Conservation (phyloP, 495 filamentous ascomycete genomes). For the Trichoderma gamsii region DNA sequence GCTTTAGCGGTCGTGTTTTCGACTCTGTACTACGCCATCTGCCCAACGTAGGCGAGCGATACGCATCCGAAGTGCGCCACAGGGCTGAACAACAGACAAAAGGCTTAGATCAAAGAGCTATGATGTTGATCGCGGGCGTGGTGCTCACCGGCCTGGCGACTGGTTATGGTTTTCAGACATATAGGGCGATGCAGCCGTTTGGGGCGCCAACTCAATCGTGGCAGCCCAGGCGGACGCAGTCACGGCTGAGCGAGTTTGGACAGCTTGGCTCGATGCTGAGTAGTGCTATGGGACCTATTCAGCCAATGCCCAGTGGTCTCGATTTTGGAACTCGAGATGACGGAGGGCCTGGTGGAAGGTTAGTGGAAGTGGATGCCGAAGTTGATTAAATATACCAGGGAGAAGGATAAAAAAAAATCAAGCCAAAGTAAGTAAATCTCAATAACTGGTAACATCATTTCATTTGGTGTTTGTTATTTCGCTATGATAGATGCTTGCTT, state of each 20-base stretch:
- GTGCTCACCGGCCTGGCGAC: constrained; percentile 23
- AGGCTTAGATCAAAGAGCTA: constrained; percentile 16
- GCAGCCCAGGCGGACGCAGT: constrained; percentile 18
- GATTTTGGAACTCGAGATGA: not conserved
- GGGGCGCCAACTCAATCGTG: constrained; percentile 33
- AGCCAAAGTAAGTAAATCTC: not conserved
- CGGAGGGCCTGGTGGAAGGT: not conserved
- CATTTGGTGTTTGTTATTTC: not conserved
- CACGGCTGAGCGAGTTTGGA: constrained; percentile 29
- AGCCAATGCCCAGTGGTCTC: not conserved
- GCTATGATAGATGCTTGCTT: not conserved
- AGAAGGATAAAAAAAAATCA: too few relatives aligned
- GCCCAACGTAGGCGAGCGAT: constrained; percentile 24
- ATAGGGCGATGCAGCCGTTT: constrained; percentile 25
- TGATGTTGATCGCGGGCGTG: constrained; percentile 20
- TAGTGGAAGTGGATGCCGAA: constrained; percentile 14
- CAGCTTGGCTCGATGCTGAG: constrained; percentile 31
- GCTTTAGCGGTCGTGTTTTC: constrained; percentile 27
- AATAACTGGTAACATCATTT: not conserved
- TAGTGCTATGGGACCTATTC: constrained; percentile 10
- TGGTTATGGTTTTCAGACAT: constrained; percentile 20
- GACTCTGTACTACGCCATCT: constrained; percentile 26
- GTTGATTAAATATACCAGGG: not conserved
- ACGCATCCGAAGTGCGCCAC: constrained; percentile 12
- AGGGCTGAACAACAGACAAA: constrained; percentile 1